A percentile compares a stretch with the other conserved stretches of the same genome.
phyloP scores from a whole-genome alignment of 2,329 filamentous ascomycete genomes.

The Xylariaceae sp. region DNA sequence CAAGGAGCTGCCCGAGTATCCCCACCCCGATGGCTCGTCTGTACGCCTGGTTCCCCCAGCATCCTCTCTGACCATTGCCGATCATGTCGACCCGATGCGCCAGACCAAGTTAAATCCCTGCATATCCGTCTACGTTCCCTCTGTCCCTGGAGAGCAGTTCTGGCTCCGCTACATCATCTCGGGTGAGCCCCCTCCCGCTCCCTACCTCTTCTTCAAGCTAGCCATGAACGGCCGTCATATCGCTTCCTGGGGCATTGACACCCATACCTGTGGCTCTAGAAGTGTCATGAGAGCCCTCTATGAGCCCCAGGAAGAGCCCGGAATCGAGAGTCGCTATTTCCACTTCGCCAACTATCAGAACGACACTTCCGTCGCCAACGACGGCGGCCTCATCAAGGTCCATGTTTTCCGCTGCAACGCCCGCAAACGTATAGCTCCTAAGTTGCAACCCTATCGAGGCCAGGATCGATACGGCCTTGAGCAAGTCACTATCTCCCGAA shows the following conservation, averaged over 20 bases:
- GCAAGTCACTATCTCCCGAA: constrained; percentile 34
- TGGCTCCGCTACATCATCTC: constrained; percentile 46
- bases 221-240: constrained; percentile 50
- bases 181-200: constrained; percentile 31
- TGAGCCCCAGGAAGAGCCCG: constrained; percentile 40
- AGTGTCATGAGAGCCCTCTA: constrained; percentile 46
- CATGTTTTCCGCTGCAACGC: constrained; percentile 49
- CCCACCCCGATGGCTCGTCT: constrained; percentile 49
- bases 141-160: constrained; percentile 50
- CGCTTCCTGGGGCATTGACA: constrained; percentile 50
- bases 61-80: constrained; percentile 22
- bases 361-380: constrained; percentile 40
- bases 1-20: constrained; percentile 48
- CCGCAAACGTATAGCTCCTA: constrained; percentile 40
- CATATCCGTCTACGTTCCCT: constrained; percentile 55
- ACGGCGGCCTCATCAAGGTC: constrained; percentile 54
- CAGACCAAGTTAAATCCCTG: constrained; percentile 37
- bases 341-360: constrained; percentile 41
- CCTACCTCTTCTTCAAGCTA: constrained; percentile 52
- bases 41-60: constrained; percentile 25
- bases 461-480: constrained; percentile 50
- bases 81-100: constrained; percentile 25
- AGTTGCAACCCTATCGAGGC: constrained; percentile 40
- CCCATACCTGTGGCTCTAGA: constrained; percentile 32
- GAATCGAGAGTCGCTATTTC: constrained; percentile 49